Base-by-base conservation (phyloP, 176 grass and related monocot species). In the Aegilops bicornis region DNA sequence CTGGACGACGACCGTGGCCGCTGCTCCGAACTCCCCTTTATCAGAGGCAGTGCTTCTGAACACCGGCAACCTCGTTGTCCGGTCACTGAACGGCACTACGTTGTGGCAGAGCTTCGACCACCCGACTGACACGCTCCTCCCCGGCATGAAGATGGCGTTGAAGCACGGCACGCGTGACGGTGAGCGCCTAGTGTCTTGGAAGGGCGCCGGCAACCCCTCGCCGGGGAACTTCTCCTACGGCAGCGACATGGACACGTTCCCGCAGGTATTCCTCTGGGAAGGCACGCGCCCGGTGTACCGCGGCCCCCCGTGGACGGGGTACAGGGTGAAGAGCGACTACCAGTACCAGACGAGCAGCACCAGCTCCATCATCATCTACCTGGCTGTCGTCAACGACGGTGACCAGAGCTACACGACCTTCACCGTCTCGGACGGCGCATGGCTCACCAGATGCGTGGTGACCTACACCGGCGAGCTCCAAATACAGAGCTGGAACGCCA, bases 21-120 rank as follows among this genome's bases (percentile, higher is more conserved):
- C 39, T 47, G 39, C 40, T 6, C 23, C 71, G 13, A 27, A 40
- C 71, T 48, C 71, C 40, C 2, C 71, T 45, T 47, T 5, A 0
- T 5, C 71, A 11, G 40, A 29, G 10, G 87, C 83, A 0, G 67
- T 89, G 33, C 80, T 92, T 2, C 23, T 54, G 0, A 76, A 86
- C 73, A 70, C 35, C 2, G 90, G 90, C 29, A 89, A 89, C 72
- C 84, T 92, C 24, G 61, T 84, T 19, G 3, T 92, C 13, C 85
- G 84, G 56, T 70, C 69, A 1, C 13, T 60, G 1, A 39, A 56
- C 9, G 78, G 47, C 36, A 58, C 22, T 0, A 29, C 24, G 0
- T 1, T 89, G 13, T 92, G 90, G 90, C 73, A 88, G 78, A 91
- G 82, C 60, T 91, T 88, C 45, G 82, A 85, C 14, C 6, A 83